A percentile compares a stretch with the other conserved stretches of the same genome.
Conservation (phyloP, 129 eudicot species). For the Chrysanthemum makinoi region DNA sequence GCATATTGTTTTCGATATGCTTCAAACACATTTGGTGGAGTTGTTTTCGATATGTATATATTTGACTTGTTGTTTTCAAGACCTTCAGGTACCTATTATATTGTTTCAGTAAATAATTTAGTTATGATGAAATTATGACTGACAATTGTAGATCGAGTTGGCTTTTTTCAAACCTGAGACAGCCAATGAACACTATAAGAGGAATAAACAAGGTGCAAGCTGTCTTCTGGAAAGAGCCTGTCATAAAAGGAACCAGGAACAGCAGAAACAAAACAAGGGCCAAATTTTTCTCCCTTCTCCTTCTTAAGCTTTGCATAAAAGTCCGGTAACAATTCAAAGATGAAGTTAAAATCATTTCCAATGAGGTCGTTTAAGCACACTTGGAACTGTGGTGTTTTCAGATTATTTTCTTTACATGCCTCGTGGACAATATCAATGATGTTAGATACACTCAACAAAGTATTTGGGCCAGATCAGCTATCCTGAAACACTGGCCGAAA, state of each 20-base stretch:
- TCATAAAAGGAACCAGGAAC: conserved; percentile 41
- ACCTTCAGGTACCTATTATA: conserved; percentile 36
- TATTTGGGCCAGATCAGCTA: conserved; percentile 36
- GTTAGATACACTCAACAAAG: conserved; percentile 25
- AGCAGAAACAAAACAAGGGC: conserved; percentile 32
- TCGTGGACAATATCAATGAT: conserved; percentile 19
- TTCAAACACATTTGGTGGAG: conserved; percentile 37
- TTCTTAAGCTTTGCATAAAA: not conserved
- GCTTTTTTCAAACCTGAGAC: conserved; percentile 30
- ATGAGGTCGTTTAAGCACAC: conserved; percentile 35
- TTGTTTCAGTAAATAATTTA: conserved; percentile 24
- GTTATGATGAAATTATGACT: too few species aligned
- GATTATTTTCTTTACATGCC: not conserved
- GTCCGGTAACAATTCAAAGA: conserved; percentile 8
- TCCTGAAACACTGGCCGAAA: conserved; percentile 6
- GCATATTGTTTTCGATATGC: conserved; percentile 35
- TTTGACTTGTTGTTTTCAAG: conserved; percentile 32
- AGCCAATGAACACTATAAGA: conserved; percentile 37
- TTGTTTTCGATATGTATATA: conserved; percentile 31
- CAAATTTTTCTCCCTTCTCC: conserved; percentile 11
- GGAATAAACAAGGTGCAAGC: conserved; percentile 7
- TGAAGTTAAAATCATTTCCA: conserved; percentile 29
- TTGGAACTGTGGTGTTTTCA: conserved; percentile 20
- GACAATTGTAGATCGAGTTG: not conserved
- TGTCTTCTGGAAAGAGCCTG: conserved; percentile 32